These are phyloP conservation scores for Discostella stelligeroides DNA, from an alignment of 108 stramenopile genomes.

Conservation along the genomic window DNA sequence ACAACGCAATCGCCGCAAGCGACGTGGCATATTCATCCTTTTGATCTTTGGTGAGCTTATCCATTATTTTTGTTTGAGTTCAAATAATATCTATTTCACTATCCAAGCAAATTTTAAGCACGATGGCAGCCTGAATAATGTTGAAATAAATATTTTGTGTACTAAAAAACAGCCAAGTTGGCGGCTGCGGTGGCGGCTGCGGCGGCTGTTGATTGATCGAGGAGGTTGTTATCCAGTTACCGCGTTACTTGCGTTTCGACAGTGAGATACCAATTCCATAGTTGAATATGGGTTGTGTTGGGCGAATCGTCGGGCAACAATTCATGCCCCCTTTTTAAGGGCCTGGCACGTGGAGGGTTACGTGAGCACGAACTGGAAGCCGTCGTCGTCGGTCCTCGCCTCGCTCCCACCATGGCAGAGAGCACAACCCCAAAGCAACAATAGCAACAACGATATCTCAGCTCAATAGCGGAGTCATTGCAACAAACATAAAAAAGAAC, in stretches of 20 bases:
- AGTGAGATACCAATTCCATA: background rate
- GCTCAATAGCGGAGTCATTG: too few relatives aligned
- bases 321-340: background rate
- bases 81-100: constrained; percentile 5
- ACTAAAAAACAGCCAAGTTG: too few relatives aligned
- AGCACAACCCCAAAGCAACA: too few relatives aligned
- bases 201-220: background rate
- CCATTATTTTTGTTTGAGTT: constrained; percentile 72
- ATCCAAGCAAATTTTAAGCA: constrained; percentile 45
- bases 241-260: background rate
- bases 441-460: too few relatives aligned
- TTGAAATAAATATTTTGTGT: background rate
- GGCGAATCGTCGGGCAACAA: too few relatives aligned
- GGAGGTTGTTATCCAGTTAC: constrained; percentile 1
- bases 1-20: constrained; percentile 92
- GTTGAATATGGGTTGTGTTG: background rate
- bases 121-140: constrained; percentile 31
- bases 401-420: too few relatives aligned
- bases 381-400: too few relatives aligned
- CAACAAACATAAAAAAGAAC: too few relatives aligned
- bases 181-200: background rate
- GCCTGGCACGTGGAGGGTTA: too few relatives aligned
- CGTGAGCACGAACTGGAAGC: too few relatives aligned
- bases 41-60: constrained; percentile 83
- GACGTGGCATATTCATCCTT: constrained; percentile 94